Evolutionary conservation across 306 rosid genomes (phyloP), one percentile per base, ranked within the genome.

Genomic region (Castanea sativa): DNA sequence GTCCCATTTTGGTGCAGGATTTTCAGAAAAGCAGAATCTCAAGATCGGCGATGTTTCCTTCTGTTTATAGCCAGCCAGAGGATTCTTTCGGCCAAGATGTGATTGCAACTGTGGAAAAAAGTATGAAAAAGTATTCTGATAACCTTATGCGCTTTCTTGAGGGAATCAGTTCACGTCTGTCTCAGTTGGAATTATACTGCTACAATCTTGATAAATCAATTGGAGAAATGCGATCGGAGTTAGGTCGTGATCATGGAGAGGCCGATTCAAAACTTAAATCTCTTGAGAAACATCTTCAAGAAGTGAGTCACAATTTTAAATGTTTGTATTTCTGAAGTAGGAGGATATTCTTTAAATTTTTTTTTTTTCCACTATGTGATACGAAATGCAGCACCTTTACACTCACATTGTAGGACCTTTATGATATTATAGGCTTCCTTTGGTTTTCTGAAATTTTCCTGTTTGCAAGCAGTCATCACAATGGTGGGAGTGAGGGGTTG

Each of bases 161-260:
- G 80, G 98, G 98, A 80, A 85, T 94, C 16, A 88, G 98, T 86
- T 87, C 94, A 9, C 85, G 98, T 84, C 82, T 94, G 73, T 94
- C 98, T 13, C 92, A 94, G 83, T 80, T 94, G 89, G 98, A 94
- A 78, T 76, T 94, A 53, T 92, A 92, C 82, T 94, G 98, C 85
- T 94, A 94, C 86, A 94, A 92, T 86, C 85, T 94, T 67, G 98
- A 94, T 80, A 94, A 92, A 69, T 92, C 98, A 30, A 91, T 94
- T 59, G 93, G 94, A 78, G 98, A 92, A 91, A 90, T 94, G 97
- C 88, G 96, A 60, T 89, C 94, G 18, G 96, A 94, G 73, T 79
- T 94, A 64, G 77, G 74, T 55, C 92, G 86, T 79, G 96, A 94
- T 74, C 92, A 90, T 61, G 96, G 80, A 77, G 98, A 92, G 80